phyloP scores from a whole-genome alignment of 306 rosid genomes.

The Trichosanthes cucumerina region DNA sequence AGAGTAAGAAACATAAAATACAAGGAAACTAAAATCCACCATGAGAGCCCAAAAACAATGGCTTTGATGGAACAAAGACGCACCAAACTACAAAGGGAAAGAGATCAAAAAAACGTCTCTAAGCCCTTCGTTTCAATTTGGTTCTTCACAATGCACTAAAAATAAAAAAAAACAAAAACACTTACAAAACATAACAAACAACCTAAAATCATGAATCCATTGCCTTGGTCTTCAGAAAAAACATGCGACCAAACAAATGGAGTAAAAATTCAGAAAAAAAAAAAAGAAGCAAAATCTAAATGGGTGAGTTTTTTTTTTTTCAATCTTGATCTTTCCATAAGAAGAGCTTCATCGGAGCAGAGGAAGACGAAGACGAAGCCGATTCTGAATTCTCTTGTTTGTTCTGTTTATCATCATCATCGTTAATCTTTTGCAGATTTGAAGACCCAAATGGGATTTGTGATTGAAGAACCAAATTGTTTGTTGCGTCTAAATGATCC shows the following conservation, averaged over 20 bases:
- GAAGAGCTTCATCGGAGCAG: constrained; percentile 34
- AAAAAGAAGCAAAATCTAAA: background rate
- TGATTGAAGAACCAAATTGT: constrained; percentile 43
- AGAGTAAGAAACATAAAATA: constrained; percentile 8
- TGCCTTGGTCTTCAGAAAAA: constrained; percentile 19
- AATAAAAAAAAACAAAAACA: too few species aligned
- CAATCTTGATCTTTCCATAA: constrained; percentile 47
- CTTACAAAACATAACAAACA: background rate
- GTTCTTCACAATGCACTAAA: background rate
- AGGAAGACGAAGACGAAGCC: constrained; percentile 26
- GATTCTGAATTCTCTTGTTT: constrained; percentile 27
- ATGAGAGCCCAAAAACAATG: constrained; percentile 46
- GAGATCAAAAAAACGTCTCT: constrained; percentile 70
- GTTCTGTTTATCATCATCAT: constrained; percentile 12
- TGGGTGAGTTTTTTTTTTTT: background rate
- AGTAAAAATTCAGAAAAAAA: background rate
- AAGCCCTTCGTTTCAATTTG: background rate
- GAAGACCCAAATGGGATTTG: constrained; percentile 29
- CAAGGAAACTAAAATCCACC: constrained; percentile 1
- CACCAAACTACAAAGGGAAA: constrained; percentile 16
- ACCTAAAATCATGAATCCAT: background rate
- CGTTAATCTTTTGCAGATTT: constrained; percentile 11
- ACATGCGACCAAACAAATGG: background rate
- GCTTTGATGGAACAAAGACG: constrained; percentile 24
- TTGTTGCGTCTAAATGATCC: constrained; percentile 72